Evolutionary conservation across 2,329 filamentous ascomycete genomes (phyloP), one percentile per base, ranked within the genome.

Genomic region (Elsinoe perseae): DNA sequence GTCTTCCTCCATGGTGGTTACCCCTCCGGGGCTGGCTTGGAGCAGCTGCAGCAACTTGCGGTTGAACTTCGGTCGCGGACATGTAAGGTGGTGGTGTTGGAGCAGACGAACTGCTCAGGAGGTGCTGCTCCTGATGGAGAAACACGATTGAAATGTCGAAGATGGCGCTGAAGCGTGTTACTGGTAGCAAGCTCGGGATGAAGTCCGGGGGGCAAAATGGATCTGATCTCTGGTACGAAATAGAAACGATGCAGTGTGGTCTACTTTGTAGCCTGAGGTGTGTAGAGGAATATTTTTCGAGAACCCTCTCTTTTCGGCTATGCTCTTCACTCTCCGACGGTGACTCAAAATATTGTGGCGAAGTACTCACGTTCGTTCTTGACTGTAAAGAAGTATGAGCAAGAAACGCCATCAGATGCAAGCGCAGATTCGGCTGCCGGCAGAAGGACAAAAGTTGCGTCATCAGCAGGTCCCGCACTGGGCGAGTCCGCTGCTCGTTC

Each of bases 101-200:
- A 56, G 53, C 53, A 56, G 53, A 42, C 16, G 28, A 21, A 23
- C 53, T 48, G 53, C 53, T 56, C 53, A 14, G 12, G 21, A 27
- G 3, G 8, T 36, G 53, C n/a, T 56, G 53, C 40, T 56, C 27
- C 40, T 36, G 27, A 3, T 10, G 20, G 27, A 36, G 42, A 46
- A 48, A 21, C 40, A 48, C 5, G 23, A 27, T 27, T 8, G 23
- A 23, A n/a, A 38, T 38, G n/a, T n/a, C n/a, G n/a, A n/a, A n/a
- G n/a, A n/a, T 36, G 32, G 32, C 32, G 32, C n/a, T 36, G 3
- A 14, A 6, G n/a, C 32, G 32, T 5, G 32, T 14, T 14, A 36
- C n/a, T n/a, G n/a, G n/a, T 12, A 36, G 12, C n/a, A 14, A 36
- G 3, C n/a, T 36, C 32, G 10, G 32, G 32, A 14, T 36, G 5